Base-by-base conservation (phyloP, 208 protist genomes). In the Trypanosoma melophagium region DNA sequence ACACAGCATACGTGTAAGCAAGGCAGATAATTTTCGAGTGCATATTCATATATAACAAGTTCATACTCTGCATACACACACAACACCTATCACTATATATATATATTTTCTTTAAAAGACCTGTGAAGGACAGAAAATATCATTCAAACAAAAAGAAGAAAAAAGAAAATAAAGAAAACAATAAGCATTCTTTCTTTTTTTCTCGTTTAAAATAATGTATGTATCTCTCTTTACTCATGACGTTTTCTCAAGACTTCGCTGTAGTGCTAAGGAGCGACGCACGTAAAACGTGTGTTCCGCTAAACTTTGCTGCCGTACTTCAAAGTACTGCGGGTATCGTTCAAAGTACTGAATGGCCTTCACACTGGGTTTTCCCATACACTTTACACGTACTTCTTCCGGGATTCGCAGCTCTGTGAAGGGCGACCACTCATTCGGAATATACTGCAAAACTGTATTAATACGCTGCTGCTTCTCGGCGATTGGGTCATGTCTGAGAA, bases 271-370 rank as follows among this genome's bases (percentile, higher is more conserved):
- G 8, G 81, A 80, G 8, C 83, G 83, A 25, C 86, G 77, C 3
- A 89, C 83, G 8, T 77, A 55, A 54, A 89, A 92, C 19, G 72
- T 73, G 60, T 75, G 57, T 3, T 31, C 47, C 3, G 7, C 14
- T 0, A 16, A 9, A 21, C 52, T 38, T 35, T 83, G 74, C 52
- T 72, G 38, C 16, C 75, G 78, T 1, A 89, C 69, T 7, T 92
- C 86, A 69, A 89, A 92, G 69, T 84, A 88, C 56, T 83, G 75
- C 0, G 86, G 81, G 45, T 92, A 72, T 21, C 71, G 73, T 53
- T 77, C 49, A 53, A 89, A 86, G 69, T 80, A 92, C 4, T 69
- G 38, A 12, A 57, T 60, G 0, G 82, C 74, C 24, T 73, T 75
- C 25, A 67, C 17, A 9, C 2, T 0, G 0, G 86, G 86, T 62